Evolutionary conservation across 176 grass and related monocot species (phyloP).

Genomic region (Rhynchospora pubera): DNA sequence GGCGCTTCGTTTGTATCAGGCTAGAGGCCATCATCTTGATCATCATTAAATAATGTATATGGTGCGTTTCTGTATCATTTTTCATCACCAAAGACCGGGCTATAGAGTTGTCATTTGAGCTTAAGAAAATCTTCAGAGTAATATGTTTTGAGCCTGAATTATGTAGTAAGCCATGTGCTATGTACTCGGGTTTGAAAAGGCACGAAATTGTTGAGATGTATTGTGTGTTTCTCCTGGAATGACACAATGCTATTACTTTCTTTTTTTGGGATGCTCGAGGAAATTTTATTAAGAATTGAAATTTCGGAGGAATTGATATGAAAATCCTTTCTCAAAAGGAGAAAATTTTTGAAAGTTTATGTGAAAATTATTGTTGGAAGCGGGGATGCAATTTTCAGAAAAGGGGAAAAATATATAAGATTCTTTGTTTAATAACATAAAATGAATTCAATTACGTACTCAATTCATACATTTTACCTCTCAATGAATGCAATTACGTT

Average conservation of each 20-base stretch:
- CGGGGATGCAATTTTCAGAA: not conserved
- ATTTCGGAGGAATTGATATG: not conserved
- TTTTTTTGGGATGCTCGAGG: not conserved
- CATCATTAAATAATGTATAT: not conserved
- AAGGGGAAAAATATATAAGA: not conserved
- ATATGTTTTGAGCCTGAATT: constrained; percentile 6
- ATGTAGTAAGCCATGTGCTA: constrained; percentile 2
- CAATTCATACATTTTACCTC: not conserved
- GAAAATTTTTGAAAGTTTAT: not conserved
- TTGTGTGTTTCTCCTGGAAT: not conserved
- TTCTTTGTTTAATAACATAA: not conserved
- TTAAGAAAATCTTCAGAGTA: not conserved
- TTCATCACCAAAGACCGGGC: not conserved
- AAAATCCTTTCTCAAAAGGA: not conserved
- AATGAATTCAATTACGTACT: not conserved
- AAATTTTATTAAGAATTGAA: not conserved
- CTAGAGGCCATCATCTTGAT: not conserved
- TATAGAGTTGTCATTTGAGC: not conserved
- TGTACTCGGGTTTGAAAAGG: not conserved
- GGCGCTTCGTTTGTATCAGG: not conserved
- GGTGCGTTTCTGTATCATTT: not conserved
- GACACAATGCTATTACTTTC: not conserved
- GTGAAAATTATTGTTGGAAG: not conserved
- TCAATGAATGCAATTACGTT: not conserved
- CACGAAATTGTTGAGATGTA: not conserved